Evolutionary conservation across 1,284 basidiomycete genomes (phyloP).

Genomic region (Vanrija pseudolonga): DNA sequence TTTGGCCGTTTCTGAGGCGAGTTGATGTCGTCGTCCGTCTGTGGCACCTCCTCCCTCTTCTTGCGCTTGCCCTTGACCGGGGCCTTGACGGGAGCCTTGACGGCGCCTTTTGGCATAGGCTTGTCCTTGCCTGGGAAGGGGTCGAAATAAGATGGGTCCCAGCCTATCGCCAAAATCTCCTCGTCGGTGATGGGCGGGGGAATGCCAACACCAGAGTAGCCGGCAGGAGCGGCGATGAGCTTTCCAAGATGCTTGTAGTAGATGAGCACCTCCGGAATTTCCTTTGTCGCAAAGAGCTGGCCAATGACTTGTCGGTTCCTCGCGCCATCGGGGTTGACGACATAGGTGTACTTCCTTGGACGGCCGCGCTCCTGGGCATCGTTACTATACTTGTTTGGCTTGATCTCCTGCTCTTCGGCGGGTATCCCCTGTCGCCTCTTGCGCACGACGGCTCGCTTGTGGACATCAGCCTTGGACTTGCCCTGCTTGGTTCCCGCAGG

Average conservation of each 20-base stretch:
- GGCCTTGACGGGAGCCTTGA: neutral
- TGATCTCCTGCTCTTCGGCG: neutral
- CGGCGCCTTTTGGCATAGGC: neutral
- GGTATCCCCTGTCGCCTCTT: neutral
- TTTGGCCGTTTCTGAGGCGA: neutral
- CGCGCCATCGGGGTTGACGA: conserved; percentile 35
- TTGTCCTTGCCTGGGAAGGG: conserved; percentile 12
- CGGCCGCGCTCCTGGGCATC: conserved; percentile 35
- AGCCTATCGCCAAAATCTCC: conserved; percentile 18
- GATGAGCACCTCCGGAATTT: conserved; percentile 31
- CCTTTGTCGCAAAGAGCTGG: conserved; percentile 20
- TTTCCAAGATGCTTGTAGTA: conserved; percentile 21
- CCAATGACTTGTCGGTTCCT: conserved; percentile 31
- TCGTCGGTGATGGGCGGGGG: conserved; percentile 24
- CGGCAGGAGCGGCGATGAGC: conserved; percentile 26
- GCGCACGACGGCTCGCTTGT: no score
- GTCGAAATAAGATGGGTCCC: conserved; percentile 24
- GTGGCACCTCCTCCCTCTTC: conserved; percentile 1
- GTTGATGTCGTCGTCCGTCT: neutral
- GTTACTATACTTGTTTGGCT: conserved; percentile 21
- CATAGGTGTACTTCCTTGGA: conserved; percentile 40
- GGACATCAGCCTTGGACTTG: no score
- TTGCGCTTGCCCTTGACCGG: conserved; percentile 4
- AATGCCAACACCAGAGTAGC: conserved; percentile 30
- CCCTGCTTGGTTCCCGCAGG: no score